Conservation (phyloP, 441 rosid genomes). For the Arabidopsis hybrid region DNA sequence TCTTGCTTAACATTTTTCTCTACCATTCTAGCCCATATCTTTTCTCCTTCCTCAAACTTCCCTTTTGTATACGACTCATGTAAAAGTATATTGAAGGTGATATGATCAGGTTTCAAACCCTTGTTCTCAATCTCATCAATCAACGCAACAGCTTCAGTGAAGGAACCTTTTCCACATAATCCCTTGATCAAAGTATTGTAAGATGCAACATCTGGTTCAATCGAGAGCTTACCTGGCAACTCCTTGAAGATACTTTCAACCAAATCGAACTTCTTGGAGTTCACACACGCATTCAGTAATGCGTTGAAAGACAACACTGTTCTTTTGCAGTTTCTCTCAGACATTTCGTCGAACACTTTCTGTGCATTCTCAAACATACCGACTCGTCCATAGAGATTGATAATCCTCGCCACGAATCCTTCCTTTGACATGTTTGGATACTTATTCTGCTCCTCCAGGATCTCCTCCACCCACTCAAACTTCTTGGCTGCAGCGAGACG, state of each 20-base stretch:
- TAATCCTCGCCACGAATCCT: conserved; percentile 57
- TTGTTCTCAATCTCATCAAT: conserved; percentile 60
- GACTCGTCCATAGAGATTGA: conserved; percentile 52
- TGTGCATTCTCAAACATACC: conserved; percentile 69
- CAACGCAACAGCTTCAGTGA: conserved; percentile 50
- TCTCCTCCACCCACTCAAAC: conserved; percentile 53
- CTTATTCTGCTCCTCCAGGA: conserved; percentile 64
- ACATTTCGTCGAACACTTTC: conserved; percentile 82
- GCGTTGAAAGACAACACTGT: conserved; percentile 71
- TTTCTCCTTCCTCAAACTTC: conserved; percentile 57
- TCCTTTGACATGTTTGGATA: conserved; percentile 58
- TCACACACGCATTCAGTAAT: conserved; percentile 61
- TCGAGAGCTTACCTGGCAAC: conserved; percentile 54
- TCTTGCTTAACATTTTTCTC: conserved; percentile 54
- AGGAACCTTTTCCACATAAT: conserved; percentile 57
- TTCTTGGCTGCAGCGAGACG: conserved; percentile 60
- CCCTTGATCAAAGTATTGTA: conserved; percentile 69
- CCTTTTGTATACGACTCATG: conserved; percentile 51
- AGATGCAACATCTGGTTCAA: conserved; percentile 57
- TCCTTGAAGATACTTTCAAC: conserved; percentile 52
- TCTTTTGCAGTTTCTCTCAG: conserved; percentile 52
- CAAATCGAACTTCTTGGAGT: conserved; percentile 58
- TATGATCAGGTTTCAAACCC: conserved; percentile 54
- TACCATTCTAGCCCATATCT: conserved; percentile 62
- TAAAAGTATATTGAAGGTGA: conserved; percentile 63